Evolutionary conservation across 1,284 basidiomycete genomes (phyloP), one percentile per base, ranked within the genome.

Genomic region (Cutaneotrichosporon dermatis): DNA sequence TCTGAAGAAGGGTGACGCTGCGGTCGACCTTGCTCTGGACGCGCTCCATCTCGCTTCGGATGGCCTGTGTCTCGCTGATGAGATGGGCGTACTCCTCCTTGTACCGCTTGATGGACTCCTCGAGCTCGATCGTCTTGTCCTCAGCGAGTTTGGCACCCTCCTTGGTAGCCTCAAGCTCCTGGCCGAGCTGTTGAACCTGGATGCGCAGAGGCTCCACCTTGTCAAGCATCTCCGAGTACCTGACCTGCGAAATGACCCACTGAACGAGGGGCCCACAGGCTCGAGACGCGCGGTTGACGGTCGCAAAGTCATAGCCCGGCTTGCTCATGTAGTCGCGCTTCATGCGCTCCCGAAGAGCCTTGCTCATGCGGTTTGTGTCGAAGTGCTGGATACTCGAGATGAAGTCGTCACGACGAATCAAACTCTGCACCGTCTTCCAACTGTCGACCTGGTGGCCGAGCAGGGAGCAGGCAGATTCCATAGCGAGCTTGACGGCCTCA

Each of bases 231-330:
- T 96, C 92, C 6, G 96, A 98, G 82, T 92, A 99, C 44, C 86
- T 86, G 49, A 99, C 93, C 79, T 99, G 97, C 1, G 96, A 96
- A 59, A 99, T 86, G 7, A 88, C 94, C 96, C 96, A 98, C 76
- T 97, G 96, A 65, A 96, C 95, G 42, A 99, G 85, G 16, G 96
- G 97, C 48, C 96, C 96, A 75, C 96, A 99, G 34, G 97, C 97
- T 80, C 88, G 92, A 80, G 90, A 94, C 33, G 96, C 96, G 60
- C 90, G 88, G 72, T 99, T 88, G 56, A 99, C 94, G 7, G 84
- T 90, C 74, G 98, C 96, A 73, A 92, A 99, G 77, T 94, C 98
- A 83, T 88, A 99, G 3, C 88, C 87, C 0, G 94, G 89, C 42
- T 90, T 86, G 69, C 87, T 88, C 66, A 99, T 82, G 82, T 92